These are phyloP conservation scores for Didymella arachidicola DNA, from an alignment of 2,329 filamentous ascomycete species.

Conservation along the genomic window DNA sequence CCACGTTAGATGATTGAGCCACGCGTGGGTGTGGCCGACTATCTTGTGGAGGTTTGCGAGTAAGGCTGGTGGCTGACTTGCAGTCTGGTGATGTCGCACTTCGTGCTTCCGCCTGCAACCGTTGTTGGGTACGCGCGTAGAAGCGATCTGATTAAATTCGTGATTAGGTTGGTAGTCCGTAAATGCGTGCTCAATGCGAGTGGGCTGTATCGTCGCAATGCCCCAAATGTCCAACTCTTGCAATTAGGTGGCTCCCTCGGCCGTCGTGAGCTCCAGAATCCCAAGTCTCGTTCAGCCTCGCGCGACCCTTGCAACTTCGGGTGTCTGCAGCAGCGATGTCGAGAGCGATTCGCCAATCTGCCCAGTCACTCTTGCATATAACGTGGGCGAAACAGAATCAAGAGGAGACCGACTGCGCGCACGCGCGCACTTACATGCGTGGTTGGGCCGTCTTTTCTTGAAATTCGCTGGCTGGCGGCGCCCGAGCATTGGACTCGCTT, in stretches of 20 bases:
- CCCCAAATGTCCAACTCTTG: conserved; percentile 6
- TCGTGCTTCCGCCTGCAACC: conserved; percentile 1
- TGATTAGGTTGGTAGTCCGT: neutral
- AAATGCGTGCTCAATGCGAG: neutral
- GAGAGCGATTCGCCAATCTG: conserved; percentile 15
- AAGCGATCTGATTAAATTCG: neutral
- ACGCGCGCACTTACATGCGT: conserved; percentile 33
- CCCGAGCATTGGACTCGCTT: conserved; percentile 34
- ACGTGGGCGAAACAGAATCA: conserved; percentile 21
- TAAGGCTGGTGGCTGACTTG: conserved; percentile 9
- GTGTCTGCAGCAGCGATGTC: conserved; percentile 15
- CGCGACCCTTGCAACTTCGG: conserved; percentile 8
- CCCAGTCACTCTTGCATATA: conserved; percentile 18
- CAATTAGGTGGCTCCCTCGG: conserved; percentile 5
- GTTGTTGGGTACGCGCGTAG: conserved; percentile 3
- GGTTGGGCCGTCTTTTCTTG: conserved; percentile 36
- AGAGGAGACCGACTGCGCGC: conserved; percentile 23
- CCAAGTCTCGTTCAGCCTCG: conserved; percentile 3
- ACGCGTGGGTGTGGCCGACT: conserved; percentile 16
- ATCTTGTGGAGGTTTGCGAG: neutral
- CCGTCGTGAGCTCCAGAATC: conserved; percentile 11
- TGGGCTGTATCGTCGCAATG: neutral
- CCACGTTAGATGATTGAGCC: conserved; percentile 28
- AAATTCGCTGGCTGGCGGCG: conserved; percentile 32
- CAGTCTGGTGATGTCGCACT: conserved; percentile 10